These are phyloP conservation scores for Colletotrichum phormii DNA, from an alignment of 2,329 filamentous ascomycete species.

Conservation along the genomic window DNA sequence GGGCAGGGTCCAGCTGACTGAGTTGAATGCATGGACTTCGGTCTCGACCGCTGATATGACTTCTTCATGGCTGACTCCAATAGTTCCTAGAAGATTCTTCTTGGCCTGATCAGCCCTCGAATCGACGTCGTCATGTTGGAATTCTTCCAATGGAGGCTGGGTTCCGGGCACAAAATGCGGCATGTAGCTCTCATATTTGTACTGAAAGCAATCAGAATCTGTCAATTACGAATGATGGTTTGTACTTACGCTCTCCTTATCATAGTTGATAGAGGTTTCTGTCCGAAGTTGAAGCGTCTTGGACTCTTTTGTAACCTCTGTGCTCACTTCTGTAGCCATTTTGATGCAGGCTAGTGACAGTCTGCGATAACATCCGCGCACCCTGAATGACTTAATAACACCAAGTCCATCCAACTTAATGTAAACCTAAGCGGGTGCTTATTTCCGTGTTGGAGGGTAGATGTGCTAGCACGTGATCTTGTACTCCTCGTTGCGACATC, in stretches of 20 bases:
- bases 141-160: background rate
- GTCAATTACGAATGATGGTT: background rate
- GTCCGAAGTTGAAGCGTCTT: background rate
- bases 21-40: slow-evolving; percentile 45
- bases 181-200: background rate
- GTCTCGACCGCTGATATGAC: background rate
- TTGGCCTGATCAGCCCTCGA: background rate
- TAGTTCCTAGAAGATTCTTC: background rate
- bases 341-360: background rate
- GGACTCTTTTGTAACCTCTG: no score
- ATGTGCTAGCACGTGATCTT: background rate
- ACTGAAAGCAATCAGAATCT: background rate
- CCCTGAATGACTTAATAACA: no score
- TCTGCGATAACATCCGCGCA: background rate
- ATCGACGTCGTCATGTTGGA: background rate
- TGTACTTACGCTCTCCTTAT: background rate
- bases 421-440: background rate
- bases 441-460: background rate
- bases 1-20: slow-evolving; percentile 49
- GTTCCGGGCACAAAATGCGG: background rate
- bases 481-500: background rate
- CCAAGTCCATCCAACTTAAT: background rate
- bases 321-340: background rate
- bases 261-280: background rate
- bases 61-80: background rate